Base-by-base conservation (phyloP, 306 rosid species). In the Ormosia emarginata region DNA sequence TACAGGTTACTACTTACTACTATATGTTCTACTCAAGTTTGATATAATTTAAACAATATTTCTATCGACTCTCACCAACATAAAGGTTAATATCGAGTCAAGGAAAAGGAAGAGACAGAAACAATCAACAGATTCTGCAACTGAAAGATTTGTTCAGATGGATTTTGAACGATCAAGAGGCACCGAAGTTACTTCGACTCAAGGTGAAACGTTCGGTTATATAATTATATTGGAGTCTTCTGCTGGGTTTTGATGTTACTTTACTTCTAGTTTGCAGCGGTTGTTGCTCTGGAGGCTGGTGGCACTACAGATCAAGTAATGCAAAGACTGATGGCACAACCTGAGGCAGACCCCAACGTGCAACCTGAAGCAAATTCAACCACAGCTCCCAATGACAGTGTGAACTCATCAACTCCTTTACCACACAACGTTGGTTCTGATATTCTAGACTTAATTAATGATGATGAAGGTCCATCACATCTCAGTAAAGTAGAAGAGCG, bases 161-260 rank as follows among this genome's bases (percentile, higher is more conserved):
- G 99, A 98, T n/a, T 95, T 93, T 49, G 89, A 90, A 75, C 88
- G 90, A 85, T 87, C 95, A 66, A 87, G 71, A 90, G 99, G 99
- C 93, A 84, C 64, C 10, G 7, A 32, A 67, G 68, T 77, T 73
- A 55, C 76, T 53, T 59, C 50, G 73, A 55, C 81, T 59, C 41
- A 47, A 44, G 8, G 68, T 53, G 43, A 59, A 67, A 67, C 75
- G 24, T 24, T 50, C 12, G 10, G 69, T 49, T 75, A 9, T 71
- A 15, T 24, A 24, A 1, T 24, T 24, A 24, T 24, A 24, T 24
- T 24, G 0, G 44, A 5, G 0, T 64, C 34, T 71, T 55, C 44
- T 72, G 49, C 8, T 15, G 9, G 61, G 17, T 41, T 84, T 52
- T 84, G 71, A 82, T 77, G 39, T 59, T 68, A 39, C 68, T 83